Evolutionary conservation across 2,329 filamentous ascomycete species (phyloP).

Genomic region (Botrytis cinerea): DNA sequence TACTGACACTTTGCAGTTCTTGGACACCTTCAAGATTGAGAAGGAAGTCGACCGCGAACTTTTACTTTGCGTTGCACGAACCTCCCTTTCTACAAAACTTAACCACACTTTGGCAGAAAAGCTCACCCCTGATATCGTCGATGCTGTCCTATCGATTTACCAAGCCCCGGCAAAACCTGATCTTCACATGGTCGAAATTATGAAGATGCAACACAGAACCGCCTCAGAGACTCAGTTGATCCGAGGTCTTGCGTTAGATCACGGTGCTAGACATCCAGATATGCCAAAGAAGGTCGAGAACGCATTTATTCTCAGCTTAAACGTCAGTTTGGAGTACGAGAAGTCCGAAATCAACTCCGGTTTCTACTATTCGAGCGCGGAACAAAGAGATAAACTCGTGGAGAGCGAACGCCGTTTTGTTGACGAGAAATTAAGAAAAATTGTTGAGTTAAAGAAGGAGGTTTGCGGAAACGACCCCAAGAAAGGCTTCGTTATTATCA

Average conservation of each 20-base stretch:
- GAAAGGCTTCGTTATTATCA: slow-evolving; percentile 97
- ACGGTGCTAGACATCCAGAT: slow-evolving; percentile 93
- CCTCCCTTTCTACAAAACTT: slow-evolving; percentile 92
- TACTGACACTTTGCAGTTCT: slow-evolving; percentile 61
- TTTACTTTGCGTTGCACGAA: slow-evolving; percentile 87
- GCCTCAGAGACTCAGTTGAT: slow-evolving; percentile 96
- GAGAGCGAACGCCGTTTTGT: slow-evolving; percentile 96
- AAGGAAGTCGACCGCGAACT: slow-evolving; percentile 91
- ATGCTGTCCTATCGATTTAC: slow-evolving; percentile 94
- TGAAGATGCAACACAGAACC: slow-evolving; percentile 99
- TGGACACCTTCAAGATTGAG: slow-evolving; percentile 88
- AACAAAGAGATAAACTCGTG: slow-evolving; percentile 96
- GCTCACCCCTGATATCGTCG: slow-evolving; percentile 92
- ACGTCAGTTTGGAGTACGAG: slow-evolving; percentile 97
- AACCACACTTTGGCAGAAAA: slow-evolving; percentile 86
- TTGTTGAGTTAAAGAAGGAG: slow-evolving; percentile 96
- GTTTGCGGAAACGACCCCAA: slow-evolving; percentile 90
- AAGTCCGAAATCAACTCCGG: slow-evolving; percentile 99
- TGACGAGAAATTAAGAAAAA: slow-evolving; percentile 94
- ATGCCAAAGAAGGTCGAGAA: slow-evolving; percentile 98
- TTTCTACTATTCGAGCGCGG: slow-evolving; percentile 97
- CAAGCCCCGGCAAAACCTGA: slow-evolving; percentile 88
- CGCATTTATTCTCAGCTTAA: slow-evolving; percentile 90
- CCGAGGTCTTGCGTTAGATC: slow-evolving; percentile 86
- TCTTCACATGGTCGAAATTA: slow-evolving; percentile 98